Evolutionary conservation across 192 early-diverging fungal species (phyloP).

Genomic region (Chytriomyces sp.): DNA sequence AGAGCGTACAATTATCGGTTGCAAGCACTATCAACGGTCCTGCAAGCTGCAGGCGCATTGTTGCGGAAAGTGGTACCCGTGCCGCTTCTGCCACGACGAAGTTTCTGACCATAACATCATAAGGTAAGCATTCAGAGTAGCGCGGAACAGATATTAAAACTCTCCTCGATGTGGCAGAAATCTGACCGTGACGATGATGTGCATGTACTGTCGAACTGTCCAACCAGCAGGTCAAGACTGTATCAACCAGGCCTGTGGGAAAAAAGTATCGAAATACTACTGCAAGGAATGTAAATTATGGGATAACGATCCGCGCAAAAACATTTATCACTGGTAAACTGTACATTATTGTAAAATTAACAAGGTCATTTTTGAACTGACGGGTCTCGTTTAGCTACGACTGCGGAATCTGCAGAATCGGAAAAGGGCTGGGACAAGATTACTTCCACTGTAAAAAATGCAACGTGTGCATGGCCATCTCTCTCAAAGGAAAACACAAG

Average conservation of each 20-base stretch:
- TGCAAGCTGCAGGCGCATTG: constrained; percentile 77
- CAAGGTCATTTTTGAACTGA: not conserved
- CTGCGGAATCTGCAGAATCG: constrained; percentile 92
- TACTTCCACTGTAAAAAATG: constrained; percentile 94
- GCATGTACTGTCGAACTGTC: constrained; percentile 85
- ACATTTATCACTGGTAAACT: constrained; percentile 85
- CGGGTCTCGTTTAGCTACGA: constrained; percentile 48
- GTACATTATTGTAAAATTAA: not conserved
- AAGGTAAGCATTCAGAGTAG: constrained; percentile 51
- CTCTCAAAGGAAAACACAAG: constrained; percentile 75
- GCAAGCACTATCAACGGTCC: constrained; percentile 78
- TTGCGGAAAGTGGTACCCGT: constrained; percentile 74
- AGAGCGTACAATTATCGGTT: constrained; percentile 62
- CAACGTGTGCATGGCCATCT: constrained; percentile 85
- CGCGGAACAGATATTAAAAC: not conserved
- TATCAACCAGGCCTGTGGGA: constrained; percentile 62
- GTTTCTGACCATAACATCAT: constrained; percentile 68
- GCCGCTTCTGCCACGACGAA: constrained; percentile 82
- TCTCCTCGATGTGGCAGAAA: constrained; percentile 48
- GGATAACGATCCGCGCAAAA: constrained; percentile 81
- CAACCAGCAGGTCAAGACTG: constrained; percentile 83
- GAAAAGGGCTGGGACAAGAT: constrained; percentile 74
- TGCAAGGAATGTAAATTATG: constrained; percentile 90
- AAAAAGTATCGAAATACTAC: constrained; percentile 76
- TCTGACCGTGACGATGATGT: constrained; percentile 81